These are phyloP conservation scores for Acanthamoeba sp. DNA, from an alignment of 208 protist genomes.

Conservation along the genomic window DNA sequence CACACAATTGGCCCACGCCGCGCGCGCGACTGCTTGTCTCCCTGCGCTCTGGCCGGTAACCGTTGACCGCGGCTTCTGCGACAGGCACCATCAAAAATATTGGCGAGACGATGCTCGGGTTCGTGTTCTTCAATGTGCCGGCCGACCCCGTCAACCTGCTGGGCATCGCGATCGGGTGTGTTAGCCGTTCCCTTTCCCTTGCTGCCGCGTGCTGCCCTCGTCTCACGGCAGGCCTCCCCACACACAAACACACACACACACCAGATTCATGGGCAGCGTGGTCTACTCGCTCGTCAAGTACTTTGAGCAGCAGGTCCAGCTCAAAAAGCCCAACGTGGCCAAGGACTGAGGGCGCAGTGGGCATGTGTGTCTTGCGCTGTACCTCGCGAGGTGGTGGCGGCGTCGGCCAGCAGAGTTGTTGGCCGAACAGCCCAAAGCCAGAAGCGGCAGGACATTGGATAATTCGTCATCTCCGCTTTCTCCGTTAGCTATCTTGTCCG, in stretches of 20 bases:
- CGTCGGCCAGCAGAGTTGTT: no score
- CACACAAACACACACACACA: no score
- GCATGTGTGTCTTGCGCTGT: neutral
- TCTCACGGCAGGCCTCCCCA: no score
- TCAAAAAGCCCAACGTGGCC: neutral
- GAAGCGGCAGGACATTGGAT: neutral
- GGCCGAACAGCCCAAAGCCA: neutral
- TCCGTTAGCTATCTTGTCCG: neutral
- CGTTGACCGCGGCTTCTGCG: neutral
- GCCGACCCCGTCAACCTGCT: neutral
- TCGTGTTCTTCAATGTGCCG: conserved; percentile 28
- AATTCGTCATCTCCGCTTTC: neutral
- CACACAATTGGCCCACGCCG: no score
- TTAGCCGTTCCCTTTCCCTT: neutral
- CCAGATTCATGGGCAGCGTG: neutral
- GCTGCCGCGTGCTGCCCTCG: no score
- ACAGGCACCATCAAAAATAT: conserved; percentile 27
- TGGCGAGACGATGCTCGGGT: neutral
- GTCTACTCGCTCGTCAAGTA: conserved; percentile 1
- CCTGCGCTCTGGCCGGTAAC: no score
- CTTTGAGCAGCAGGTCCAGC: neutral
- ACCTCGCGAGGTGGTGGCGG: no score
- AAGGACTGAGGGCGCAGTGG: neutral
- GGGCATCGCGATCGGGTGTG: conserved; percentile 19
- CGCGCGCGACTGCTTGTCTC: no score